These are phyloP conservation scores for Takashimella tepidaria DNA, from an alignment of 1,284 basidiomycete genomes.

Conservation along the genomic window DNA sequence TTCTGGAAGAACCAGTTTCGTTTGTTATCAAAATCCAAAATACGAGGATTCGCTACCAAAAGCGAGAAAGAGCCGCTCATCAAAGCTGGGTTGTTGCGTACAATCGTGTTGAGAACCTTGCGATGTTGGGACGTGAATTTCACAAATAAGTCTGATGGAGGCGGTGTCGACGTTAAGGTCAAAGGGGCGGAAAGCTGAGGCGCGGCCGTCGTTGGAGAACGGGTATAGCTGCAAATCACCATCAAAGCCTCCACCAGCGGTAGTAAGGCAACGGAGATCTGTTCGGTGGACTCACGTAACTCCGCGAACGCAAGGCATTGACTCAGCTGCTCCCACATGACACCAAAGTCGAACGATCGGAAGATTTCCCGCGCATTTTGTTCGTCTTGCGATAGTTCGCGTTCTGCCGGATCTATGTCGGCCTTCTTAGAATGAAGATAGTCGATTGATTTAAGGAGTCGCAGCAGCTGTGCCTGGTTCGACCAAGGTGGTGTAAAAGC, in stretches of 20 bases:
- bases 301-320: conserved; percentile 79
- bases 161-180: conserved; percentile 57
- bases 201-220: background rate
- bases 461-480: conserved; percentile 83
- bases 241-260: conserved; percentile 92
- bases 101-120: conserved; percentile 94
- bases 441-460: conserved; percentile 91
- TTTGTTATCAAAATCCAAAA: conserved; percentile 99
- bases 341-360: conserved; percentile 77
- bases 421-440: conserved; percentile 74
- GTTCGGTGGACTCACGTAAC: conserved; percentile 70
- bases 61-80: conserved; percentile 98
- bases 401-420: conserved; percentile 23
- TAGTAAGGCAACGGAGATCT: conserved; percentile 81
- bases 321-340: conserved; percentile 78
- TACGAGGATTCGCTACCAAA: conserved; percentile 89
- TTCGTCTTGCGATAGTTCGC: conserved; percentile 54
- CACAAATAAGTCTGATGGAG: conserved; percentile 80
- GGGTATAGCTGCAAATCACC: conserved; percentile 89
- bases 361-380: conserved; percentile 73
- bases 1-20: conserved; percentile 98
- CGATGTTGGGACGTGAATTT: conserved; percentile 91
- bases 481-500: conserved; percentile 90
- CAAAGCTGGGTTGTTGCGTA: conserved; percentile 92
- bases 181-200: conserved; percentile 51